Base-by-base conservation (phyloP, 306 rosid genomes). In the Vachellia collinsii region DNA sequence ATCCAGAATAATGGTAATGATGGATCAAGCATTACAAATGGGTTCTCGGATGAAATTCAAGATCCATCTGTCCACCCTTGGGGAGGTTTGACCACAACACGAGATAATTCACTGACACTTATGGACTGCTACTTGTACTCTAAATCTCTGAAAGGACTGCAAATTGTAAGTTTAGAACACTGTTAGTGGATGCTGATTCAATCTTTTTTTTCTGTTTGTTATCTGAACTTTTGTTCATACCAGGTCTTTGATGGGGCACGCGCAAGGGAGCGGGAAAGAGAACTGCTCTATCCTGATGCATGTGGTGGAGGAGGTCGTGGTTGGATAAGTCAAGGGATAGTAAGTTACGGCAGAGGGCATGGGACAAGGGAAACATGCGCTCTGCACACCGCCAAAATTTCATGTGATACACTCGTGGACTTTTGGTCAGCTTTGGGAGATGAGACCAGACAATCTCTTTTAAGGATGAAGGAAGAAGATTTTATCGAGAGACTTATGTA, bases 301-400 rank as follows among this genome's bases (percentile, higher is more conserved):
- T 96, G 99, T 75, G 99, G 99, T 64, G 99, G 97, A 68, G 97
- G 93, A 86, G 97, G 98, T 80, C 97, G 99, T 75, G 99, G 99
- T 72, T 96, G 99, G 99, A 96, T 96, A 78, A 96, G 97, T 88
- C 99, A 96, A 92, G 98, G 99, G 79, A 84, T 92, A 68, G 91
- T 81, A 13, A 84, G 91, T 79, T 92, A 89, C 76, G 98, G 98
- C 53, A 93, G 98, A 90, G 99, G 98, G 53, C 99, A 93, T 68
- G 99, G 98, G 63, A 90, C 91, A 67, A 89, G 99, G 87, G 99
- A 96, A 88, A 91, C 98, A 29, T 96, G 99, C 74, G 99, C 99
- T 44, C 82, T 96, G 86, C 99, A 96, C 80, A 96, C 98, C 44
- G 94, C 99, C 80, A 84, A 97, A 89, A 97, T 96, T 88, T 92